Evolutionary conservation across 495 filamentous ascomycete genomes (phyloP), one percentile per base, ranked within the genome.

Genomic region (Evernia prunastri): DNA sequence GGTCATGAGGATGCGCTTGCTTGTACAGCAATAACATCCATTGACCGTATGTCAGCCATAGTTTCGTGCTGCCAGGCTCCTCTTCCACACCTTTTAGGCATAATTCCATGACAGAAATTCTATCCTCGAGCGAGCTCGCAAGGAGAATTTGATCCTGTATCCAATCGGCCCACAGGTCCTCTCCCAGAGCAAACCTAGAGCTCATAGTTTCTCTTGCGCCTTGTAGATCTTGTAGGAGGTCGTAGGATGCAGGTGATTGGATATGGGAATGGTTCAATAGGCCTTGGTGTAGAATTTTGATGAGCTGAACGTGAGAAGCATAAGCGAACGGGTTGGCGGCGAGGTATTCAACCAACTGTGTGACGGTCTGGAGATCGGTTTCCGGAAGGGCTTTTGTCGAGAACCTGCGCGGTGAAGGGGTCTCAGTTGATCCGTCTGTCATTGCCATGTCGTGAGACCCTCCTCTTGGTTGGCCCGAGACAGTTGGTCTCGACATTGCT

Each of bases 11-110:
- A 70, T 84, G 81, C 35, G 84, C 77, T 37, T 79, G 72, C 35
- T 76, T 81, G 68, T 91, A 89, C 11, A 96, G 82, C 25, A 86
- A 86, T 70, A 88, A 84, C 65, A 96, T 83, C 80, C 87, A 97
- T 68, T 96, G 87, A 65, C 89, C 92, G 74, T 96, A 97, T 25
- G 87, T 82, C 62, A 86, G 79, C 93, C 95, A 98, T 20, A 98
- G 80, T 71, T 87, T 90, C 40, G 88, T 82, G 69, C 93, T 96
- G 61, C 83, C 86, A 51, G 87, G 85, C 71, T 97, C 93, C 66
- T 93, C 91, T 62, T 82, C 77, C 37, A 94, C 85, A 27, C 91
- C 92, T 65, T 84, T 87, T 53, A 86, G 82, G 73, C 87, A 96
- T 27, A 91, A 78, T 73, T 96, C 91, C 73, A 96, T 83, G n/a